Conservation (phyloP, 2,329 filamentous ascomycete species). For the Trichoderma guizhouense region DNA sequence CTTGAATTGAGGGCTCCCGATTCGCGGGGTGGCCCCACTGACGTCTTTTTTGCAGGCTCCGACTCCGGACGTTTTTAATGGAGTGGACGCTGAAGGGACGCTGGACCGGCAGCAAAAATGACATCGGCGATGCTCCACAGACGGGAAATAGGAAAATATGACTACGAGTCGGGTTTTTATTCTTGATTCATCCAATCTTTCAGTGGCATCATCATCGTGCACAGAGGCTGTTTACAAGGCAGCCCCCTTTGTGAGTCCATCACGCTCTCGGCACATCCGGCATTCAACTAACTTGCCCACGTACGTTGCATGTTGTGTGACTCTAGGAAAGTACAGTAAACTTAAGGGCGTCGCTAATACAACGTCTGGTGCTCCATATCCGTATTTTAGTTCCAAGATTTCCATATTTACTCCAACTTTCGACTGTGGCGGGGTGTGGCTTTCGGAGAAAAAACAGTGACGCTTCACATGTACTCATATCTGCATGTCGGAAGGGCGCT, state of each 20-base stretch:
- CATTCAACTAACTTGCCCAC: neutral
- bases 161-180: neutral
- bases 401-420: neutral
- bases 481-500: neutral
- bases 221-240: neutral
- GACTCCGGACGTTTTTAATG: neutral
- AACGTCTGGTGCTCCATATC: neutral
- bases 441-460: neutral
- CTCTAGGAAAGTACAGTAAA: neutral
- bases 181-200: neutral
- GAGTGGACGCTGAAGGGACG: neutral
- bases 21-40: neutral
- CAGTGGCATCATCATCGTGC: neutral
- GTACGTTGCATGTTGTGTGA: neutral
- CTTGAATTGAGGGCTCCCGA: neutral
- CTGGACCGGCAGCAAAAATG: neutral
- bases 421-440: neutral
- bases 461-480: neutral
- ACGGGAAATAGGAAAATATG: neutral
- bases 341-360: neutral
- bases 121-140: neutral
- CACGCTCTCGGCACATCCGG: neutral
- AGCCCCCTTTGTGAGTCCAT: neutral
- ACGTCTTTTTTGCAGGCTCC: neutral
- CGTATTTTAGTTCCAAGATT: neutral